Evolutionary conservation across 1,284 basidiomycete species (phyloP).

Genomic region (Ustilago bromivora): DNA sequence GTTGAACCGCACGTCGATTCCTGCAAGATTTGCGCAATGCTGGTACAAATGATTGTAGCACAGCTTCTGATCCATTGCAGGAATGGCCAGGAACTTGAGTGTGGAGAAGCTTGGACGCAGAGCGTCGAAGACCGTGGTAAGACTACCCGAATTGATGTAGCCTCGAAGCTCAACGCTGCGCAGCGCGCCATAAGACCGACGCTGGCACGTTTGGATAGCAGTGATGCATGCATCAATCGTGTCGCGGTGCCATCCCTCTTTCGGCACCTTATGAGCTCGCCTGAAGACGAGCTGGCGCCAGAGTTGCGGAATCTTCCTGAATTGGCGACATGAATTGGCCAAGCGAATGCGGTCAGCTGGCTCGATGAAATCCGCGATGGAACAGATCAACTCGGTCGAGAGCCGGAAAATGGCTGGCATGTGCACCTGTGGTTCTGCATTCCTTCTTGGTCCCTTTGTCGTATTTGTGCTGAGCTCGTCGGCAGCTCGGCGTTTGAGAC

Average conservation of each 20-base stretch:
- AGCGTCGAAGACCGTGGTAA: background rate
- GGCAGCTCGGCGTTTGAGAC: background rate
- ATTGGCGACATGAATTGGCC: slow-evolving; percentile 3
- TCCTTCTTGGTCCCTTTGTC: background rate
- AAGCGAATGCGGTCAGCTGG: slow-evolving; percentile 7
- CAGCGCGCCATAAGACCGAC: slow-evolving; percentile 5
- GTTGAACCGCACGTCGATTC: slow-evolving; percentile 7
- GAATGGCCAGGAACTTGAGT: slow-evolving; percentile 6
- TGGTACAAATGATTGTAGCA: slow-evolving; percentile 12
- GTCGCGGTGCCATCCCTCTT: slow-evolving; percentile 7
- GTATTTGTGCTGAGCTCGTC: background rate
- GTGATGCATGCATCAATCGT: slow-evolving; percentile 11
- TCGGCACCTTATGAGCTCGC: background rate
- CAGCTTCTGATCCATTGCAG: slow-evolving; percentile 5
- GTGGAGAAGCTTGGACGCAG: slow-evolving; percentile 3
- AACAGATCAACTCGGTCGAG: slow-evolving; percentile 3
- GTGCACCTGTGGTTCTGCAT: background rate
- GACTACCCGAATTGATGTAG: background rate
- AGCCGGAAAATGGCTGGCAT: background rate
- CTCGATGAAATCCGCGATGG: slow-evolving; percentile 6
- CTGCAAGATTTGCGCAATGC: slow-evolving; percentile 1
- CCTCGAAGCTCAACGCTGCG: slow-evolving; percentile 1
- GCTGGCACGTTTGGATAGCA: slow-evolving; percentile 14
- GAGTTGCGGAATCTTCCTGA: slow-evolving; percentile 1
- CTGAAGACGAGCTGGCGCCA: slow-evolving; percentile 10